These are phyloP conservation scores for Ogataea glucozyma DNA, from an alignment of 805 yeast genomes.

Conservation along the genomic window DNA sequence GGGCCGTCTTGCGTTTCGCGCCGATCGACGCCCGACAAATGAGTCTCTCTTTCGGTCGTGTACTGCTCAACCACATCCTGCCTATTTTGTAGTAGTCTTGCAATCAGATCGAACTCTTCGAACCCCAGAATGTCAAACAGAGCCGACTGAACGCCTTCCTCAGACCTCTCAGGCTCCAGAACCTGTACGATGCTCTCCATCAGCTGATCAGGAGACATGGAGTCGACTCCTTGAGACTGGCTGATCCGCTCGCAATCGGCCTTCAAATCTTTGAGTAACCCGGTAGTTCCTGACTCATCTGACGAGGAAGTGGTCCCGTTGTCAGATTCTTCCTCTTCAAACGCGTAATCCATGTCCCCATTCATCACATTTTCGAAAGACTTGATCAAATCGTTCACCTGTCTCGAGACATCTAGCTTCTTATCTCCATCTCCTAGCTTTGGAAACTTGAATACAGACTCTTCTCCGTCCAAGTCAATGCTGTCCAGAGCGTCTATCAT, in stretches of 20 bases:
- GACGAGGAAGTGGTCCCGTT: constrained; percentile 8
- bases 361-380: constrained; percentile 31
- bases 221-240: constrained; percentile 31
- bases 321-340: constrained; percentile 10
- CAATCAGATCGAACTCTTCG: constrained; percentile 79
- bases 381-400: constrained; percentile 29
- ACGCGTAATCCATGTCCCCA: constrained; percentile 23
- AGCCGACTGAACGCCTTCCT: constrained; percentile 66
- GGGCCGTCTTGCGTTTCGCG: too few relatives aligned
- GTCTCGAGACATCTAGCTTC: constrained; percentile 29
- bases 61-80: constrained; percentile 30
- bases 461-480: constrained; percentile 32
- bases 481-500: constrained; percentile 53
- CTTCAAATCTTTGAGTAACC: constrained; percentile 22
- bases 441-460: constrained; percentile 27
- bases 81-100: constrained; percentile 56
- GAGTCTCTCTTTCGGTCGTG: constrained; percentile 1
- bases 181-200: constrained; percentile 35
- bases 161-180: constrained; percentile 41
- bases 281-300: constrained; percentile 9
- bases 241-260: constrained; percentile 29
- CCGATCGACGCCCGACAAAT: too few relatives aligned
- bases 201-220: constrained; percentile 21
- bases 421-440: constrained; percentile 35
- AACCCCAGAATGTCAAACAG: constrained; percentile 82